phyloP scores from a whole-genome alignment of 2,329 filamentous ascomycete genomes.

The Gyromitra esculenta region DNA sequence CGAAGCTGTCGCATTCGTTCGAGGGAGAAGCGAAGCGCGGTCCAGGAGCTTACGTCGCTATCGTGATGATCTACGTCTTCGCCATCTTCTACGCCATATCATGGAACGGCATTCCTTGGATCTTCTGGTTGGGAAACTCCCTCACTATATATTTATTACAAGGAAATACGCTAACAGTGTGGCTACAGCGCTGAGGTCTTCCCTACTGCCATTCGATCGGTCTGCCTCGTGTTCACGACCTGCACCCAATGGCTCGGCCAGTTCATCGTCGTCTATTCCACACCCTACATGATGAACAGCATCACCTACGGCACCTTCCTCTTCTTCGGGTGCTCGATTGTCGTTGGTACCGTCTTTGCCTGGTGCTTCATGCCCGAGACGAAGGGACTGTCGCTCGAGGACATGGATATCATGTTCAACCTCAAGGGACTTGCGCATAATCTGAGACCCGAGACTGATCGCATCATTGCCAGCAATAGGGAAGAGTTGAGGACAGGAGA shows the following conservation, averaged over 20 bases:
- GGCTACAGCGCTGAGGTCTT: constrained; percentile 60
- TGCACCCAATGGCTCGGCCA: constrained; percentile 63
- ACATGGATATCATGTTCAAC: constrained; percentile 70
- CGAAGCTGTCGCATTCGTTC: constrained; percentile 54
- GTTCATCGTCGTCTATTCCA: constrained; percentile 64
- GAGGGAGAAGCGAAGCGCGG: constrained; percentile 21
- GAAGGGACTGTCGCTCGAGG: constrained; percentile 72
- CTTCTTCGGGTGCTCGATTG: constrained; percentile 73
- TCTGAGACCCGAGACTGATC: constrained; percentile 24
- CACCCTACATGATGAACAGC: constrained; percentile 64
- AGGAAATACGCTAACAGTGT: constrained; percentile 7
- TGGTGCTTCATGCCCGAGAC: constrained; percentile 74
- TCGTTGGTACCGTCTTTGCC: constrained; percentile 64
- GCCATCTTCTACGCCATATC: constrained; percentile 60
- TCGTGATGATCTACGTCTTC: constrained; percentile 56
- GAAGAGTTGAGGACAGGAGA: constrained; percentile 14
- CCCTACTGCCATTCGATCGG: constrained; percentile 60
- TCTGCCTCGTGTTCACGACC: constrained; percentile 61
- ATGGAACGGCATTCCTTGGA: constrained; percentile 59
- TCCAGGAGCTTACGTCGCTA: constrained; percentile 55
- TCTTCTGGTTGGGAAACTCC: constrained; percentile 25
- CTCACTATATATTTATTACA: neutral
- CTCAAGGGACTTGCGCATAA: constrained; percentile 13
- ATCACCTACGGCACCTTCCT: constrained; percentile 73
- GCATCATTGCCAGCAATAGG: constrained; percentile 15